Evolutionary conservation across 176 grass and related monocot genomes (phyloP).

Genomic region (Musa schizocarpa): DNA sequence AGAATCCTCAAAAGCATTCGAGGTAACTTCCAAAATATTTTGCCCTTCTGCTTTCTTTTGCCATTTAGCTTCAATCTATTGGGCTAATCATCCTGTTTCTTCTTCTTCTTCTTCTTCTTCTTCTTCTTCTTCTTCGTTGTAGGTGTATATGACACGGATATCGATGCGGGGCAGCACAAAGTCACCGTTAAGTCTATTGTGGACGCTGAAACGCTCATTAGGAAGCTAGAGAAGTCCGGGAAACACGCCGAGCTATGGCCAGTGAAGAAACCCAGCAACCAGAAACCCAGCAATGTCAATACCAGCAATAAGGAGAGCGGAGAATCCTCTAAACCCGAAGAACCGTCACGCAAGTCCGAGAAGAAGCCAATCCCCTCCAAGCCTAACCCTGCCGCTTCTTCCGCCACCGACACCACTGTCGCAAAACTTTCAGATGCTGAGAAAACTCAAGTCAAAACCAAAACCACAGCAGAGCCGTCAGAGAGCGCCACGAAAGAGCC

Average conservation of each 20-base stretch:
- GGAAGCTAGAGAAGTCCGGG: slow-evolving; percentile 28
- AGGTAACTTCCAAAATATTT: slow-evolving; percentile 10
- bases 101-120: too few relatives aligned
- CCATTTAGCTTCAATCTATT: not conserved
- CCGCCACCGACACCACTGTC: not conserved
- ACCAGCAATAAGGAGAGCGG: not conserved
- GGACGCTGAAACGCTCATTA: slow-evolving; percentile 19
- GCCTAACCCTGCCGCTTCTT: not conserved
- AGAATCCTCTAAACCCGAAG: not conserved
- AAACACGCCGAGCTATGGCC: slow-evolving; percentile 30
- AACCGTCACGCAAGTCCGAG: not conserved
- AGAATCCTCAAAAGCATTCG: slow-evolving; percentile 32
- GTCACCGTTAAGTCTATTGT: slow-evolving; percentile 26
- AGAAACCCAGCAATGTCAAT: not conserved
- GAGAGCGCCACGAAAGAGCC: not conserved
- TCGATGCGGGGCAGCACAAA: slow-evolving; percentile 30
- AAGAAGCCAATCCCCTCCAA: not conserved
- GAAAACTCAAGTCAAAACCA: not conserved
- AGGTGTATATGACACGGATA: slow-evolving; percentile 29
- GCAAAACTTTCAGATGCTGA: not conserved
- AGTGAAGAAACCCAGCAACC: not conserved
- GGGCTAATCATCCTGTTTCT: not conserved
- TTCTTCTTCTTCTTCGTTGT: not conserved
- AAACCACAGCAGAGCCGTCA: not conserved
- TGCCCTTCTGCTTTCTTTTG: too few relatives aligned